Conservation (phyloP, 768 basidiomycete species). For the Russula sp. region DNA sequence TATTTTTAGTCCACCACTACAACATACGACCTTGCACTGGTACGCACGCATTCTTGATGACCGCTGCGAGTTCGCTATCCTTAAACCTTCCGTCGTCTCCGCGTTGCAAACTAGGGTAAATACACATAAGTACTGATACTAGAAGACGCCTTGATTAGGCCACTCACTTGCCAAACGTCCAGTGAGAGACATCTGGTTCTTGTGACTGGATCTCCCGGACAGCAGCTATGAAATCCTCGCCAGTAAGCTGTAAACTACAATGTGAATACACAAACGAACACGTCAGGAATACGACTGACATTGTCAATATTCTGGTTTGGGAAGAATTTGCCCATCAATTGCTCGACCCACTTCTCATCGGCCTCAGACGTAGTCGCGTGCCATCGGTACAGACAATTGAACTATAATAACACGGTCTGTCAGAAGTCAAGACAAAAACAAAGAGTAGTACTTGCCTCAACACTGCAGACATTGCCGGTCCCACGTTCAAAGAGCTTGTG, state of each 20-base stretch:
- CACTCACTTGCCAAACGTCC: slow-evolving; percentile 60
- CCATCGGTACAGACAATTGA: slow-evolving; percentile 84
- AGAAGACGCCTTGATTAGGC: neutral
- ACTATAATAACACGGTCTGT: slow-evolving; percentile 35
- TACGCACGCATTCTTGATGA: slow-evolving; percentile 62
- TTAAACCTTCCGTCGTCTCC: slow-evolving; percentile 54
- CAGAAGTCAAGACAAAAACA: neutral
- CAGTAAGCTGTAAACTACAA: slow-evolving; percentile 29
- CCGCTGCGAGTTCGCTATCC: slow-evolving; percentile 60
- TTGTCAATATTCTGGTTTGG: slow-evolving; percentile 41
- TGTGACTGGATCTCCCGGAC: slow-evolving; percentile 33
- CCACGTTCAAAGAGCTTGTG: slow-evolving; percentile 71
- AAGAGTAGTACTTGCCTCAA: slow-evolving; percentile 44
- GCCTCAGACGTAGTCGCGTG: slow-evolving; percentile 69
- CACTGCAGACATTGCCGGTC: slow-evolving; percentile 73
- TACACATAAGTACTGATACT: neutral
- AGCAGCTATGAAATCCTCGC: slow-evolving; percentile 44
- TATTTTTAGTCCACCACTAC: neutral
- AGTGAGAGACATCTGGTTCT: slow-evolving; percentile 46
- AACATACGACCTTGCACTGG: neutral
- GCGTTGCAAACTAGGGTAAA: slow-evolving; percentile 44
- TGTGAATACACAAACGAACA: neutral
- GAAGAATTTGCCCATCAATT: slow-evolving; percentile 47
- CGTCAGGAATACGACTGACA: slow-evolving; percentile 16
- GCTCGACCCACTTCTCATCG: slow-evolving; percentile 63